A percentile compares a stretch with the other conserved stretches of the same genome.
These are phyloP conservation scores for Nothophytophthora sp. DNA, from an alignment of 352 stramenopile genomes.

Conservation along the genomic window DNA sequence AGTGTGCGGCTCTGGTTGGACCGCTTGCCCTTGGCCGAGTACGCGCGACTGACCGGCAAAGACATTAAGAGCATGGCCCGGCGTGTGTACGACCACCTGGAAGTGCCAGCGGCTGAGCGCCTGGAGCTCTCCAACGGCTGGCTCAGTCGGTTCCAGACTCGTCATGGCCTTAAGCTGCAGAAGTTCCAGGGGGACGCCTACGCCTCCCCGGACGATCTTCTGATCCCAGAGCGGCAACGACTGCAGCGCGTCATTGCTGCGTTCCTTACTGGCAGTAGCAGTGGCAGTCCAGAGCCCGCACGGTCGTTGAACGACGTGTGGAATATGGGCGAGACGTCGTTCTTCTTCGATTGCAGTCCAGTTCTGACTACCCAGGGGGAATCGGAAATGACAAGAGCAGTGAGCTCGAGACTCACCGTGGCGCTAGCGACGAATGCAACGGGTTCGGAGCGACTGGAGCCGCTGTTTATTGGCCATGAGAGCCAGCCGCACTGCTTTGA, in stretches of 20 bases:
- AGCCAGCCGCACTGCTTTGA: background rate
- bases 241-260: background rate
- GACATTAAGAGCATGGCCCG: slow-evolving; percentile 10
- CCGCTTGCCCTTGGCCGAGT: background rate
- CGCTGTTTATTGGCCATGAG: slow-evolving; percentile 4
- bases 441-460: slow-evolving; percentile 5
- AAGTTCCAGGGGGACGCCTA: background rate
- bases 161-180: slow-evolving; percentile 2
- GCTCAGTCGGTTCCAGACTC: slow-evolving; percentile 14
- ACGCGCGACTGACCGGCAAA: slow-evolving; percentile 8
- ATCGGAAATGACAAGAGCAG: no score
- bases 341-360: slow-evolving; percentile 12
- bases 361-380: background rate
- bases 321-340: slow-evolving; percentile 11
- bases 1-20: slow-evolving; percentile 10
- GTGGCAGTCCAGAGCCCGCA: no score
- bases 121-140: slow-evolving; percentile 24
- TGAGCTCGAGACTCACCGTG: slow-evolving; percentile 11
- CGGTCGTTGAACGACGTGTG: slow-evolving; percentile 15
- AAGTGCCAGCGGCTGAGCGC: slow-evolving; percentile 1
- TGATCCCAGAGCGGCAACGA: background rate
- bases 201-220: background rate
- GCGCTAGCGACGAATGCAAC: slow-evolving; percentile 11
- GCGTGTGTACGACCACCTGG: slow-evolving; percentile 13
- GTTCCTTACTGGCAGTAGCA: background rate